These are phyloP conservation scores for Boletus bicolor DNA, from an alignment of 768 basidiomycete genomes.

Conservation along the genomic window DNA sequence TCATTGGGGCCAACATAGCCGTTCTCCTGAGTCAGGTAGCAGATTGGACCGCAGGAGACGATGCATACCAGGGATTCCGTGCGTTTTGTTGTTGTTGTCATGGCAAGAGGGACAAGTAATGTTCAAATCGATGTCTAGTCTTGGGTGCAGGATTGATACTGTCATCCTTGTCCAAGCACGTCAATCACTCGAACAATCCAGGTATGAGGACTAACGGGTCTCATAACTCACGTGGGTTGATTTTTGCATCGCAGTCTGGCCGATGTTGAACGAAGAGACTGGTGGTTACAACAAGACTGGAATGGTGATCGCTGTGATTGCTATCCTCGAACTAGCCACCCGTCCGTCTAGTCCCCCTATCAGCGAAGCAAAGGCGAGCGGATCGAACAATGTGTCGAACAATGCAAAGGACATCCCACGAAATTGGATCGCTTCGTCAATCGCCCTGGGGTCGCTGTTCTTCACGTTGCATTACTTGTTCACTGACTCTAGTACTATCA, in stretches of 20 bases:
- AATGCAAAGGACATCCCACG: constrained; percentile 9
- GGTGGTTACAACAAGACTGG: constrained; percentile 72
- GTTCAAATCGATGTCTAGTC: constrained; percentile 39
- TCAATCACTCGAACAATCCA: constrained; percentile 80
- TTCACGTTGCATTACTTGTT: constrained; percentile 73
- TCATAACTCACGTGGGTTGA: background rate
- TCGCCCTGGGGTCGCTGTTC: constrained; percentile 65
- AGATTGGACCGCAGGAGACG: constrained; percentile 48
- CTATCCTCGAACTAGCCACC: constrained; percentile 53
- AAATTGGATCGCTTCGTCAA: constrained; percentile 41
- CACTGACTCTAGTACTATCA: constrained; percentile 71
- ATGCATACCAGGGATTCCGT: constrained; percentile 49
- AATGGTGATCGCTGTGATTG: constrained; percentile 52
- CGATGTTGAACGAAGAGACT: constrained; percentile 60
- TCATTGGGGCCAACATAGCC: constrained; percentile 51
- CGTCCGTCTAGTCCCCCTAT: constrained; percentile 32
- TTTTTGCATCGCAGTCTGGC: constrained; percentile 58
- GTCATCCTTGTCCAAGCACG: constrained; percentile 68
- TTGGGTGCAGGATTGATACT: constrained; percentile 63
- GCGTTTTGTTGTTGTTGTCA: constrained; percentile 23
- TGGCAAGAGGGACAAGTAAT: background rate
- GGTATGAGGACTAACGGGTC: constrained; percentile 33
- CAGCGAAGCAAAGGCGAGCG: constrained; percentile 1
- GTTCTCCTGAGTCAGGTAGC: constrained; percentile 49
- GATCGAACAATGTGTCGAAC: background rate